phyloP scores from a whole-genome alignment of 2,329 filamentous ascomycete species.

The Diaporthe aspalathi region DNA sequence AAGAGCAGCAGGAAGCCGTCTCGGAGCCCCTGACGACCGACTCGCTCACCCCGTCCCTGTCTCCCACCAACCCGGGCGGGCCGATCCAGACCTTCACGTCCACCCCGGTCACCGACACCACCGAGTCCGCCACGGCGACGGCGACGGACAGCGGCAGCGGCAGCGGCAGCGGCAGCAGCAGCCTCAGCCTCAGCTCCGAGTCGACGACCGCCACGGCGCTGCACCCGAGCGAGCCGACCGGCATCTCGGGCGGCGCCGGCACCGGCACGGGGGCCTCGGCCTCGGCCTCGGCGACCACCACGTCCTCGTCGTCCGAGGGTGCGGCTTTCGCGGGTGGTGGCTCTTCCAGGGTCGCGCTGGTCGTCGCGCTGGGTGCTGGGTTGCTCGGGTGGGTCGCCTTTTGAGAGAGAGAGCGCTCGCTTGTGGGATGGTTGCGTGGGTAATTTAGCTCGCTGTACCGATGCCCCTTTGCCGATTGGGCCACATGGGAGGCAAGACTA shows the following conservation, averaged over 20 bases:
- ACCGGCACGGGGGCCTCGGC: background rate
- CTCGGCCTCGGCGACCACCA: background rate
- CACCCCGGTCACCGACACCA: background rate
- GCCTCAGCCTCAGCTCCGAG: constrained; percentile 23
- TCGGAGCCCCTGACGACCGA: constrained; percentile 18
- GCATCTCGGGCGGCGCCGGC: constrained; percentile 1
- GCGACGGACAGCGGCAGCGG: background rate
- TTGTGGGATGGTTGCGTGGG: background rate
- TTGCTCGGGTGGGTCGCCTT: constrained; percentile 33
- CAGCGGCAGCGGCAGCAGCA: too few relatives aligned
- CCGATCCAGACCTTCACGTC: constrained; percentile 28
- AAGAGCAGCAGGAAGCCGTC: background rate
- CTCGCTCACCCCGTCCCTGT: background rate
- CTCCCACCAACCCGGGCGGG: constrained; percentile 5
- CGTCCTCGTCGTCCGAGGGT: background rate
- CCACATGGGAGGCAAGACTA: background rate
- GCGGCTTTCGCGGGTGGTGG: constrained; percentile 1
- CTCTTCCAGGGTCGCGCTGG: constrained; percentile 33
- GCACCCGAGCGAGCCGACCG: constrained; percentile 33
- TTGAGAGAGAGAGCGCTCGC: background rate
- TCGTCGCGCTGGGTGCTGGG: constrained; percentile 34
- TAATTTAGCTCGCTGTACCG: background rate
- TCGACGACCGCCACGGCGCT: constrained; percentile 24
- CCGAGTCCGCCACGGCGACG: background rate
- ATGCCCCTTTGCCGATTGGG: background rate